phyloP scores from a whole-genome alignment of 2,329 filamentous ascomycete species.

The Aspergillus nomiae region DNA sequence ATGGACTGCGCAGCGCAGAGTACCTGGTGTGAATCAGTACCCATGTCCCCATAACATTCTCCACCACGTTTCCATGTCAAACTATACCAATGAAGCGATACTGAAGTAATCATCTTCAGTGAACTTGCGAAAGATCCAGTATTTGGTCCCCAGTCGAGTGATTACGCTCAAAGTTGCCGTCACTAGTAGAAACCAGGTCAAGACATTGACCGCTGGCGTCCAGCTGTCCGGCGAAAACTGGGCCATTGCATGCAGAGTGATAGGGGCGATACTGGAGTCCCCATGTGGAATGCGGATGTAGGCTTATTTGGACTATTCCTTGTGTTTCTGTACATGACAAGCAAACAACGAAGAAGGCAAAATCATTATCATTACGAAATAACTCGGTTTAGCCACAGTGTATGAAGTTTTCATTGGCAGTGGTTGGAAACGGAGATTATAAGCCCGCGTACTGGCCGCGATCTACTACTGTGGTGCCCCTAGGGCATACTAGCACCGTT shows the following conservation, averaged over 20 bases:
- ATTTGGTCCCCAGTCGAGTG: slow-evolving; percentile 27
- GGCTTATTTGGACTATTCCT: background rate
- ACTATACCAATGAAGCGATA: slow-evolving; percentile 22
- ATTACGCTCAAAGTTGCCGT: slow-evolving; percentile 26
- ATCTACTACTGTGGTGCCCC: background rate
- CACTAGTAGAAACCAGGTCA: slow-evolving; percentile 31
- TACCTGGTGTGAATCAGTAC: slow-evolving; percentile 5
- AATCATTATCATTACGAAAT: background rate
- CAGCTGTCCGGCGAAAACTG: slow-evolving; percentile 7
- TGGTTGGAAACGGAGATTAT: too few relatives aligned
- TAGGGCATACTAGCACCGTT: background rate
- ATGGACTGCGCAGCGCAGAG: slow-evolving; percentile 24
- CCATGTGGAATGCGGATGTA: background rate
- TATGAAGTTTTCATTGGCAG: background rate
- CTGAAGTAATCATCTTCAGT: slow-evolving; percentile 26
- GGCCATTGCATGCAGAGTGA: background rate
- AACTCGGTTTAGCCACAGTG: background rate
- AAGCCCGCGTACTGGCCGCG: too few relatives aligned
- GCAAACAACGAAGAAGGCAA: background rate
- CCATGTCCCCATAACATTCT: background rate
- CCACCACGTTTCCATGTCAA: background rate
- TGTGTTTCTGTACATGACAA: background rate
- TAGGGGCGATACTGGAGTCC: background rate
- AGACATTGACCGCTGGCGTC: slow-evolving; percentile 25
- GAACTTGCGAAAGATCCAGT: slow-evolving; percentile 26